Evolutionary conservation across 306 rosid genomes (phyloP).

Genomic region (Coriaria nepalensis): DNA sequence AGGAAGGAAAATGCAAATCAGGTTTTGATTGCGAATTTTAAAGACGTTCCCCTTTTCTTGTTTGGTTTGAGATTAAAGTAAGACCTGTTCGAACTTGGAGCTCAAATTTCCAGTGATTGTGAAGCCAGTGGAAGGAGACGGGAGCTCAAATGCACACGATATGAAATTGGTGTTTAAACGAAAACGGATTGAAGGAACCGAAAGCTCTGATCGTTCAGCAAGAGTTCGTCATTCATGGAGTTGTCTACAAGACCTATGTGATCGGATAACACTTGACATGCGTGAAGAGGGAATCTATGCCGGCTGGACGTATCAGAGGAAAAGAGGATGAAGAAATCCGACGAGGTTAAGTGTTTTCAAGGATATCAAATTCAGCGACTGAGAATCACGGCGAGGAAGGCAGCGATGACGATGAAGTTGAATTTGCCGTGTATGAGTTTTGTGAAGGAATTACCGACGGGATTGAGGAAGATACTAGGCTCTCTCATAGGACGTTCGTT

Average conservation of each 20-base stretch:
- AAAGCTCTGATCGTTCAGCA: conserved; percentile 77
- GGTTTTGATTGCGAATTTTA: too few species aligned
- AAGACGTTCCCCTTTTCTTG: too few species aligned
- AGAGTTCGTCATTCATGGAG: conserved; percentile 87
- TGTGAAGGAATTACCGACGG: conserved; percentile 47
- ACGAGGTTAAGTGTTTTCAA: conserved; percentile 59
- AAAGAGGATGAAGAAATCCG: conserved; percentile 27
- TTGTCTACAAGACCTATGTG: conserved; percentile 75
- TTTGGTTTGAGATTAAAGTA: too few species aligned
- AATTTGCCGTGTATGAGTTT: conserved; percentile 72
- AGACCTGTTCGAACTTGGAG: conserved; percentile 39
- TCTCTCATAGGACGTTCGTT: too few species aligned
- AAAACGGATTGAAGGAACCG: conserved; percentile 41
- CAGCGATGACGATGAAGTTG: conserved; percentile 57
- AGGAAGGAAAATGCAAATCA: too few species aligned
- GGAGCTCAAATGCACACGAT: conserved; percentile 77
- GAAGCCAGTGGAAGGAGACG: conserved; percentile 80
- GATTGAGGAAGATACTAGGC: conserved; percentile 39
- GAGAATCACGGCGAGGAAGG: conserved; percentile 47
- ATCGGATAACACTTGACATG: conserved; percentile 59
- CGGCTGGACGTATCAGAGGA: conserved; percentile 68
- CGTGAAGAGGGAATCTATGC: conserved; percentile 76
- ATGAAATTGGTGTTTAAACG: conserved; percentile 67
- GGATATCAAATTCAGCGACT: conserved; percentile 57
- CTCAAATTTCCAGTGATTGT: conserved; percentile 72